A percentile compares a stretch with the other conserved stretches of the same genome.
Evolutionary conservation across 2,329 filamentous ascomycete species (phyloP).

Genomic region (Diaporthe vaccinii): DNA sequence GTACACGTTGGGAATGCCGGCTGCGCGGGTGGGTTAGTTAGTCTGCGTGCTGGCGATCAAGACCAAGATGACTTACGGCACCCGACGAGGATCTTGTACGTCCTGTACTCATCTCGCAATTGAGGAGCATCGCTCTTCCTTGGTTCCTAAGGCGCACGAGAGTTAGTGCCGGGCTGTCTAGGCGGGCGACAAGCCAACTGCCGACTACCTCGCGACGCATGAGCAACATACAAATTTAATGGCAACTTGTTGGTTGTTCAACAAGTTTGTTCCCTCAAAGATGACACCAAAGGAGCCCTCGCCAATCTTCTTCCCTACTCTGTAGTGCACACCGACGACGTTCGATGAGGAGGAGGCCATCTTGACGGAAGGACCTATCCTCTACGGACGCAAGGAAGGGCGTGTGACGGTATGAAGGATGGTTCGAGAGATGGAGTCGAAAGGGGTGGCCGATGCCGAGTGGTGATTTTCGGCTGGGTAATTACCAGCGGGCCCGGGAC

Average conservation of each 20-base stretch:
- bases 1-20: constrained; percentile 99
- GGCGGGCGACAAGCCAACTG: not conserved
- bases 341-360: constrained; percentile 95
- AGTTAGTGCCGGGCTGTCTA: constrained; percentile 37
- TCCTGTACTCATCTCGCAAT: constrained; percentile 97
- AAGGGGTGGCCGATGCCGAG: constrained; percentile 30
- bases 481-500: constrained; percentile 37
- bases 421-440: constrained; percentile 24
- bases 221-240: constrained; percentile 91
- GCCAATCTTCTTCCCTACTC: constrained; percentile 99
- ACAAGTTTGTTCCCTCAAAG: constrained; percentile 96
- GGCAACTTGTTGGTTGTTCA: constrained; percentile 99
- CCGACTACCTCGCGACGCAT: constrained; percentile 5
- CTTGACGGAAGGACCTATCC: constrained; percentile 46
- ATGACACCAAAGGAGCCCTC: constrained; percentile 99
- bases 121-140: constrained; percentile 99
- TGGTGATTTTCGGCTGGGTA: constrained; percentile 37
- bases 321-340: constrained; percentile 98
- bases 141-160: constrained; percentile 78
- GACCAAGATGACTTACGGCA: constrained; percentile 81
- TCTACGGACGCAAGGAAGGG: constrained; percentile 29
- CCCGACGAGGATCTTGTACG: constrained; percentile 99
- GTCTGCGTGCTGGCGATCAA: constrained; percentile 33
- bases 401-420: constrained; percentile 28
- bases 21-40: constrained; percentile 67